These are phyloP conservation scores for Aspergillus costaricaensis DNA, from an alignment of 2,329 filamentous ascomycete genomes.

Conservation along the genomic window DNA sequence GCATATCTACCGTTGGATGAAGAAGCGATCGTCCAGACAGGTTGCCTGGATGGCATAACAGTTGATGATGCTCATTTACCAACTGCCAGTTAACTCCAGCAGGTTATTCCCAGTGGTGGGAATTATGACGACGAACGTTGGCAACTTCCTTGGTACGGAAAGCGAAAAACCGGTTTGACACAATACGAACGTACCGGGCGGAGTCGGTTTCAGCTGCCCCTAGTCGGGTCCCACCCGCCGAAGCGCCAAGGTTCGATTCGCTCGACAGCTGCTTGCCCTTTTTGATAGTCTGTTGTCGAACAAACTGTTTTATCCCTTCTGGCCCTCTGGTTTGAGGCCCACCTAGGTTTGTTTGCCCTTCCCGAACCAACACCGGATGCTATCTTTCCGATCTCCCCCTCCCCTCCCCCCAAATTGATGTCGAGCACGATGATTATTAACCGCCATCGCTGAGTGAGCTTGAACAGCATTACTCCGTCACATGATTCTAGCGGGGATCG, in stretches of 20 bases:
- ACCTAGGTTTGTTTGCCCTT: not conserved
- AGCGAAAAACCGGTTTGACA: not conserved
- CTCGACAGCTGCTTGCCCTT: constrained; percentile 1
- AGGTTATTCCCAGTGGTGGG: no score
- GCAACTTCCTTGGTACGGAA: not conserved
- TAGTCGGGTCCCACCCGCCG: not conserved
- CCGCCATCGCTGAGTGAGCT: no score
- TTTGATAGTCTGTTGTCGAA: not conserved
- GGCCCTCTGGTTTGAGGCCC: not conserved
- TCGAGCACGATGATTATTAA: no score
- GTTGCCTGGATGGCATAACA: not conserved
- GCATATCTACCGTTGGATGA: not conserved
- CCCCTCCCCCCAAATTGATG: not conserved
- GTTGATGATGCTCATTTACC: not conserved
- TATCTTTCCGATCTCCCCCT: not conserved
- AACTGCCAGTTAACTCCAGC: not conserved
- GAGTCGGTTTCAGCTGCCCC: constrained; percentile 3
- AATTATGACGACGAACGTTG: not conserved
- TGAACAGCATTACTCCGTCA: not conserved
- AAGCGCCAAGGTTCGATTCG: constrained; percentile 2
- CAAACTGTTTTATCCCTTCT: not conserved
- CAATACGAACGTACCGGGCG: not conserved
- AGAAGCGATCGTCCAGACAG: not conserved
- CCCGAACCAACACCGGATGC: not conserved
- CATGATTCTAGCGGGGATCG: not conserved